Evolutionary conservation across 2,329 filamentous ascomycete genomes (phyloP).

Genomic region (Tolypocladium sp.): DNA sequence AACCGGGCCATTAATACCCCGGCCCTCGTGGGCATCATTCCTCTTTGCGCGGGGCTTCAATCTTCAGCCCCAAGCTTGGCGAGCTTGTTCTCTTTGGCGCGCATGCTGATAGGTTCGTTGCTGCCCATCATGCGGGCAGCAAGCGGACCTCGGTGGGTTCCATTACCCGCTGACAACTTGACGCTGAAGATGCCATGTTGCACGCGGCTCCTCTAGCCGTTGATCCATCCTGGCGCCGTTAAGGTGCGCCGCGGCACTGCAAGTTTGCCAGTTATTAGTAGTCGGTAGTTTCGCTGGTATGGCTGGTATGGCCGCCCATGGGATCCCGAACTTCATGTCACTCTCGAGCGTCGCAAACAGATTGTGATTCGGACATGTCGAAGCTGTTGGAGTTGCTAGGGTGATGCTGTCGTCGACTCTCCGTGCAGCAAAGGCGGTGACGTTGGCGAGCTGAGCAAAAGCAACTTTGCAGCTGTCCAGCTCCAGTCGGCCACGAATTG

Average conservation of each 20-base stretch:
- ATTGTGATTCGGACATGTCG: background rate
- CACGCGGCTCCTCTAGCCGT: background rate
- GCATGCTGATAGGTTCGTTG: background rate
- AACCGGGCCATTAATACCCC: constrained; percentile 21
- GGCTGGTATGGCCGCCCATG: background rate
- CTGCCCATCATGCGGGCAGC: background rate
- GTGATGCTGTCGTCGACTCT: too few species aligned
- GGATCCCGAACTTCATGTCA: background rate
- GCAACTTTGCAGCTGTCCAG: background rate
- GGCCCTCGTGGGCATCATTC: constrained; percentile 2
- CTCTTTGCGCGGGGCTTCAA: background rate
- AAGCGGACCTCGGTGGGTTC: background rate
- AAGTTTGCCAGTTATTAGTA: background rate
- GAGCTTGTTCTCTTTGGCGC: background rate
- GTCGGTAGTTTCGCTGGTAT: background rate
- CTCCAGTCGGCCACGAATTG: background rate
- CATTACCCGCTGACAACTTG: background rate
- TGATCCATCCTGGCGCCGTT: too few species aligned
- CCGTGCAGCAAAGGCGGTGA: background rate
- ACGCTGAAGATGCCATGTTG: background rate
- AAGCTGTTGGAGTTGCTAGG: background rate
- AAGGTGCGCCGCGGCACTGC: background rate
- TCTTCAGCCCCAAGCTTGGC: background rate
- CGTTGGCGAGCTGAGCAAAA: background rate
- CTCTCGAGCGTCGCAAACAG: background rate